phyloP scores from a whole-genome alignment of 2,329 filamentous ascomycete species.

The Penicillium sp. region DNA sequence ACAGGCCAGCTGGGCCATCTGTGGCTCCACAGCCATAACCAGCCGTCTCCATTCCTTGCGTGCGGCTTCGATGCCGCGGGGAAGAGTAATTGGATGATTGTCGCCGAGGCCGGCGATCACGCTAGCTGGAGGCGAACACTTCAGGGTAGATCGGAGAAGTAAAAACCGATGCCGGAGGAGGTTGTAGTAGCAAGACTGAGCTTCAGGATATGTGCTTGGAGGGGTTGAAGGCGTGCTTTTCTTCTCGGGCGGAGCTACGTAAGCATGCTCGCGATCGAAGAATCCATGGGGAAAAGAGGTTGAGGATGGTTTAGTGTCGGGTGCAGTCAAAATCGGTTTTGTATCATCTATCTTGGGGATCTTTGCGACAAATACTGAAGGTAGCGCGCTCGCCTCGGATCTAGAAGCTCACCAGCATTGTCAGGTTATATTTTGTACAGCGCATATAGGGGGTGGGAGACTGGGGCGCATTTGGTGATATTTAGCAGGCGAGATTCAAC shows the following conservation, averaged over 20 bases:
- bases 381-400: conserved; percentile 72
- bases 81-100: conserved; percentile 55
- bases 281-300: conserved; percentile 61
- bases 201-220: conserved; percentile 40
- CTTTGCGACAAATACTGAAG: conserved; percentile 68
- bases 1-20: conserved; percentile 51
- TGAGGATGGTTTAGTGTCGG: conserved; percentile 30
- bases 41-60: conserved; percentile 57
- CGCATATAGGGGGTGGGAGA: neutral
- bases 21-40: conserved; percentile 46
- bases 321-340: neutral
- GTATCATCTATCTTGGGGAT: conserved; percentile 34
- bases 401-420: conserved; percentile 46
- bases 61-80: conserved; percentile 54
- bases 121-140: conserved; percentile 55
- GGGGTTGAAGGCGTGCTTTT: conserved; percentile 29
- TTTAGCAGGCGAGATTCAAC: conserved; percentile 23
- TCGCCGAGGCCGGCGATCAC: conserved; percentile 56
- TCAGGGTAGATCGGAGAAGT: conserved; percentile 63
- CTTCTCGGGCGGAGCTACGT: conserved; percentile 62
- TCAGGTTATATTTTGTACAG: conserved; percentile 5
- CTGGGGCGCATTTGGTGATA: conserved; percentile 3
- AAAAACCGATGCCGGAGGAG: conserved; percentile 66
- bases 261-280: conserved; percentile 74
- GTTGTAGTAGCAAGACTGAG: conserved; percentile 67